Conservation (phyloP, 129 eudicot species). For the Chrysanthemum makinoi region DNA sequence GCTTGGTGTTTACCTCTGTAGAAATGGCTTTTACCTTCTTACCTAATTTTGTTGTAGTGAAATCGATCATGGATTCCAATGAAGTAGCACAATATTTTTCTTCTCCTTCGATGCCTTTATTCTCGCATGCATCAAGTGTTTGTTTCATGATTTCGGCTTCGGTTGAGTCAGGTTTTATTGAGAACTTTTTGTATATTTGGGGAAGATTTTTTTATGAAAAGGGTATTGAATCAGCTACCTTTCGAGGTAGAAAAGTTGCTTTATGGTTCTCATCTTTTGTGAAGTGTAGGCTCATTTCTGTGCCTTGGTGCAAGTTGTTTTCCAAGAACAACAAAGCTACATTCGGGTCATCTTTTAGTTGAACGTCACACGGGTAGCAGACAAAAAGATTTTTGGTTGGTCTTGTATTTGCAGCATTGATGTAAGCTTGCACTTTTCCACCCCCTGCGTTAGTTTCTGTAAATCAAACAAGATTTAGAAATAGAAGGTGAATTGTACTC, state of each 20-base stretch:
- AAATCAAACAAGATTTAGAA: too few species aligned
- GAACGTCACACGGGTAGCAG: conserved; percentile 23
- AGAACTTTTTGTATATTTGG: conserved; percentile 26
- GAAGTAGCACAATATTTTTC: conserved; percentile 48
- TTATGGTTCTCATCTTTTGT: conserved; percentile 1
- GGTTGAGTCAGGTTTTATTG: conserved; percentile 23
- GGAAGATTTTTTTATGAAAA: conserved; percentile 40
- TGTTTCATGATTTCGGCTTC: conserved; percentile 34
- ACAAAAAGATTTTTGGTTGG: too few species aligned
- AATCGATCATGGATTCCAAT: conserved; percentile 51
- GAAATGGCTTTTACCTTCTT: too few species aligned
- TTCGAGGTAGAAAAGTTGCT: conserved; percentile 33
- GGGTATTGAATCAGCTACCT: conserved; percentile 28
- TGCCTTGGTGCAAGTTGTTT: conserved; percentile 21
- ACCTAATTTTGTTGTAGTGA: conserved; percentile 36
- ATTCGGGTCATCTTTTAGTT: conserved; percentile 47
- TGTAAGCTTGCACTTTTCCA: background rate
- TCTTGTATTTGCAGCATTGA: too few species aligned
- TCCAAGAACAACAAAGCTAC: conserved; percentile 42
- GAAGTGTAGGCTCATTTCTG: conserved; percentile 30
- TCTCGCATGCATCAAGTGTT: conserved; percentile 41
- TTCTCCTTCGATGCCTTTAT: conserved; percentile 33
- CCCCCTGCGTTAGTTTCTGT: background rate
- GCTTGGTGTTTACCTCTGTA: conserved; percentile 29
- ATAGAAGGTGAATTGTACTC: too few species aligned